Evolutionary conservation across 495 filamentous ascomycete species (phyloP).

Genomic region (Immersiella caudata): DNA sequence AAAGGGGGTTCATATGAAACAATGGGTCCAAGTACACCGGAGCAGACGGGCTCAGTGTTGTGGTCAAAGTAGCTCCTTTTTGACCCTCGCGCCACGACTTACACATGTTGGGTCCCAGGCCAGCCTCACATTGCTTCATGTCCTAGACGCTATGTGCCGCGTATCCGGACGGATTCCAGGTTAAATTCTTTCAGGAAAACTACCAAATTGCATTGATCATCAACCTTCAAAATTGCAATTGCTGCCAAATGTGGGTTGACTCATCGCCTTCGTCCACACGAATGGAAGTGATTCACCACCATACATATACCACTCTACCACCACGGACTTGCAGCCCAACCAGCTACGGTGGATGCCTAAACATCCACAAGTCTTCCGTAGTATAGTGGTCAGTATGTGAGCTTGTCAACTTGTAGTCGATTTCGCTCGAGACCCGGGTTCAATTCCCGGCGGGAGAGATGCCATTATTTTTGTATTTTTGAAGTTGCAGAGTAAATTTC

Average conservation of each 20-base stretch:
- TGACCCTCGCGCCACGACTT: background rate
- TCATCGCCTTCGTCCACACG: no score
- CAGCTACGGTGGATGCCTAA: background rate
- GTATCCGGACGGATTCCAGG: background rate
- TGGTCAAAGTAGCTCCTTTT: background rate
- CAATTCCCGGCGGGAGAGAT: background rate
- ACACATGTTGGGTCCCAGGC: no score
- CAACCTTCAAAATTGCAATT: no score
- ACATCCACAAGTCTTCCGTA: background rate
- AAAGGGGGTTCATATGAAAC: background rate
- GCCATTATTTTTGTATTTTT: background rate
- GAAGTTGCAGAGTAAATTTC: no score
- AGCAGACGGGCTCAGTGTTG: background rate
- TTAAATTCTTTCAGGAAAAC: no score
- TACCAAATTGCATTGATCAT: no score
- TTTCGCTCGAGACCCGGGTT: background rate
- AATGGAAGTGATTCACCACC: no score
- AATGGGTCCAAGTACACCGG: background rate
- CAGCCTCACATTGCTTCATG: no score
- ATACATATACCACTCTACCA: background rate
- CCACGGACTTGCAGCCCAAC: background rate
- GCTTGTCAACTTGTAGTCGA: background rate
- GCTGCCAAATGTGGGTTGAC: no score
- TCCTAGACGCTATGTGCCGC: background rate
- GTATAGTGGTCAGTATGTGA: constrained; percentile 1